Conservation (phyloP, 2,329 filamentous ascomycete genomes). For the Magnaporthiopsis rhizophila region DNA sequence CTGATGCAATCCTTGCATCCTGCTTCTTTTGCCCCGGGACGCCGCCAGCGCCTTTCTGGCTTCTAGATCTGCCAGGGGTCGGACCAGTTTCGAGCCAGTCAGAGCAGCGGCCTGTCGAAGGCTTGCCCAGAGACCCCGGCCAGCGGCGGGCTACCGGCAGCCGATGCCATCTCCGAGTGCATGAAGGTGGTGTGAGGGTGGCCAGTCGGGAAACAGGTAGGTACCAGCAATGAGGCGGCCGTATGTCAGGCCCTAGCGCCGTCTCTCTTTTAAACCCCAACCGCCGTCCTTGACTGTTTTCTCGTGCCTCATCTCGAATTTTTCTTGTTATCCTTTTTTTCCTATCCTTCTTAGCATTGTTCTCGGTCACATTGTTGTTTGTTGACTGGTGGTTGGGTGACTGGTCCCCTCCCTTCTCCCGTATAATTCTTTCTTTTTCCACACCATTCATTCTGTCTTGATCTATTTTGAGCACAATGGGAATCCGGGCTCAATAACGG, state of each 20-base stretch:
- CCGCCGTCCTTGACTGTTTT: not conserved
- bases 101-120: not conserved
- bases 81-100: not conserved
- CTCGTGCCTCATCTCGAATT: not conserved
- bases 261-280: not conserved
- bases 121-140: not conserved
- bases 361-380: constrained; percentile 1
- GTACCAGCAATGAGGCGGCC: not conserved
- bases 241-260: not conserved
- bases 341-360: constrained; percentile 1
- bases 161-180: not conserved
- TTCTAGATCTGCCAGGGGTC: not conserved
- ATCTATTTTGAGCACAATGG: not conserved
- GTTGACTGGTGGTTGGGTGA: not conserved
- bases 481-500: not conserved
- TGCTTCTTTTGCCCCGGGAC: not conserved
- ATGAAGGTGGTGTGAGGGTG: not conserved
- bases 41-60: not conserved
- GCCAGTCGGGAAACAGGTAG: not conserved
- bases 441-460: not conserved
- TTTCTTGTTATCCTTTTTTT: constrained; percentile 7
- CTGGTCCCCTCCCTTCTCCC: not conserved
- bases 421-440: not conserved
- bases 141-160: too few relatives aligned
- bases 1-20: not conserved